Base-by-base conservation (phyloP, 192 early-diverging fungal species). In the Backusella tuberculispora region DNA sequence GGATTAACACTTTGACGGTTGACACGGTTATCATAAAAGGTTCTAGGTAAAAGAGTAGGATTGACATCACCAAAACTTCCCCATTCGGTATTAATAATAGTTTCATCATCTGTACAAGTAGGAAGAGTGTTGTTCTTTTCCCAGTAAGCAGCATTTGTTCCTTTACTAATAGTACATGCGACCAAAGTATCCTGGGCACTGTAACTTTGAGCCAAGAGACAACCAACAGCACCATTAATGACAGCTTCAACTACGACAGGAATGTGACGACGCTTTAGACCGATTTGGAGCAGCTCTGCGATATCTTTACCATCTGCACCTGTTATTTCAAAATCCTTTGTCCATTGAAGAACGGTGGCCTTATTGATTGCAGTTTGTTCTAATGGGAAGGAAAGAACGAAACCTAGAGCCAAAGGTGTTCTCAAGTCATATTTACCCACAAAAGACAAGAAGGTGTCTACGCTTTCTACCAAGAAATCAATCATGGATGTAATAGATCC, bases 1-100 rank as follows among this genome's bases (percentile, higher is more conserved):
- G 91, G 92, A 85, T 97, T 95, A 45, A 83, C 88, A 48, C 93
- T 93, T 42, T 88, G 85, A 63, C 91, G 87, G 81, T 98, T 93
- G 45, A 97, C 78, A 48, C 86, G 87, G 71, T 88, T 87, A 83
- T 99, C 97, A 83, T 91, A 96, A 78, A 86, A 85, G 41, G 92
- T 96, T 72, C 92, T 73, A 46, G 95, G 95, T 6, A 98, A 86
- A 26, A 95, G 83, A 29, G 78, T 66, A 44, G 88, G 76, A 82
- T 92, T 87, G 37, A 87, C 85, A 81, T 94, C 92, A 73, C 94
- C 93, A 79, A 95, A 97, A 9, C 91, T 91, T 47, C 97, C 96
- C 96, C 96, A 98, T 81, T 99, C 97, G 72, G 92, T 94, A 86
- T 99, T 97, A 81, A 98, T 90, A 76, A 95, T 89, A 92, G 97